A percentile compares a stretch with the other conserved stretches of the same genome.
Conservation (phyloP, 176 grass and related monocot genomes). For the Melocanna baccifera region DNA sequence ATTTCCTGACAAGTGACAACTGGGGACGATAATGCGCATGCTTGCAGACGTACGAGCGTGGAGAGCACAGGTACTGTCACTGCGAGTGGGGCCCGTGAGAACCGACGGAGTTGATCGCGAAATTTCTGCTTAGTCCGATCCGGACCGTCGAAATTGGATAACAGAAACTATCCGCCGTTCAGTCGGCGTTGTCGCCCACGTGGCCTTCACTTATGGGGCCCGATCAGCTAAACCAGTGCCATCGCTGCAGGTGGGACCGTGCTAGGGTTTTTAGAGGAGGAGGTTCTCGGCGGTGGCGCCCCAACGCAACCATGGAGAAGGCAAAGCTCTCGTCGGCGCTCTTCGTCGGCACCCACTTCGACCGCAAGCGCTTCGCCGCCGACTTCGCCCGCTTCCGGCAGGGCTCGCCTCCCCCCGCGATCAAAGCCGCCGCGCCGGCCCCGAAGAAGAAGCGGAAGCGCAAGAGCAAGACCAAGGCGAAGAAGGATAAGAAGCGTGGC, state of each 20-base stretch:
- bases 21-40: not conserved
- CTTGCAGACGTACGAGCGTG: not conserved
- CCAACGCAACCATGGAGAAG: constrained; percentile 38
- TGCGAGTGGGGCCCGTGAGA: not conserved
- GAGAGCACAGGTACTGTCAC: not conserved
- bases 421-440: not conserved
- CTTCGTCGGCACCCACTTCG: constrained; percentile 68
- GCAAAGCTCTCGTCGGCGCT: constrained; percentile 58
- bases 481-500: constrained; percentile 42
- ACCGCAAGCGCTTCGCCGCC: constrained; percentile 66
- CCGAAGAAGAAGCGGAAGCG: constrained; percentile 60
- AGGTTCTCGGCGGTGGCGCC: constrained; percentile 16
- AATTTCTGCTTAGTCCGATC: not conserved
- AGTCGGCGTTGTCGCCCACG: not conserved
- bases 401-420: not conserved
- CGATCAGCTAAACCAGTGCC: not conserved
- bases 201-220: constrained; percentile 6
- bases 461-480: constrained; percentile 52
- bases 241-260: constrained; percentile 9
- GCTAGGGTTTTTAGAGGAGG: constrained; percentile 40
- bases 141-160: not conserved
- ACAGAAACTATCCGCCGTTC: not conserved
- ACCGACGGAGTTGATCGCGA: not conserved
- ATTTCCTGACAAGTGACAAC: not conserved
- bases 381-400: constrained; percentile 63